These are phyloP conservation scores for Tephrocybe sp. DNA, from an alignment of 768 basidiomycete genomes.

Conservation along the genomic window DNA sequence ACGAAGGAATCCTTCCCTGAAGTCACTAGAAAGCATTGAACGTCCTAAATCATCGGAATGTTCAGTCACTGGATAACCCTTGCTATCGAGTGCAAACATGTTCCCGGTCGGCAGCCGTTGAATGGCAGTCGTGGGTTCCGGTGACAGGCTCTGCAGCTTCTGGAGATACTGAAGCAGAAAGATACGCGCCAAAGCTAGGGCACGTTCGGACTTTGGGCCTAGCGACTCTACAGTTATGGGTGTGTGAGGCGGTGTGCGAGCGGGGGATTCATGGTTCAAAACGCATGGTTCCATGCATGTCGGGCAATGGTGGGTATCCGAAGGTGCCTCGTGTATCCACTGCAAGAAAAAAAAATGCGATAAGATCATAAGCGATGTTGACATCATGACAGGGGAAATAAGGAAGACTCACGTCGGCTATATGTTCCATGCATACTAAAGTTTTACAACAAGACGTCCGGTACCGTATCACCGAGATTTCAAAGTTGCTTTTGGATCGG, in stretches of 20 bases:
- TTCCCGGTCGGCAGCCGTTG: not conserved
- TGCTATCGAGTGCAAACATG: not conserved
- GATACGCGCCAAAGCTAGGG: not conserved
- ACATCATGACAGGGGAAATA: not conserved
- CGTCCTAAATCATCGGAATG: not conserved
- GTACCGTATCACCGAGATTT: constrained; percentile 13
- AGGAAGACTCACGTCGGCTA: constrained; percentile 10
- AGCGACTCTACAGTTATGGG: not conserved
- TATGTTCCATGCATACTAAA: constrained; percentile 13
- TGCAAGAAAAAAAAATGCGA: constrained; percentile 2
- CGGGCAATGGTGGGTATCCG: constrained; percentile 11
- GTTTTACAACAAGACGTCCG: constrained; percentile 12
- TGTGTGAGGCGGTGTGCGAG: too few relatives aligned
- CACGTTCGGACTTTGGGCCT: not conserved
- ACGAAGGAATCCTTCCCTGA: constrained; percentile 11
- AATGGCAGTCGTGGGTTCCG: not conserved
- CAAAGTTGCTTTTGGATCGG: not conserved
- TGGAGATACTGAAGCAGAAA: not conserved
- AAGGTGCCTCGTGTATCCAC: constrained; percentile 13
- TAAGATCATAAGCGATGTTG: not conserved
- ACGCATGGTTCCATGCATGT: constrained; percentile 9
- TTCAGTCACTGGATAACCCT: constrained; percentile 11
- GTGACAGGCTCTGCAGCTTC: not conserved
- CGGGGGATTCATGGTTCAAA: not conserved
- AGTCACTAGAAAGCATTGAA: constrained; percentile 2